Evolutionary conservation across 768 basidiomycete genomes (phyloP).

Genomic region (Ramaria sp.): DNA sequence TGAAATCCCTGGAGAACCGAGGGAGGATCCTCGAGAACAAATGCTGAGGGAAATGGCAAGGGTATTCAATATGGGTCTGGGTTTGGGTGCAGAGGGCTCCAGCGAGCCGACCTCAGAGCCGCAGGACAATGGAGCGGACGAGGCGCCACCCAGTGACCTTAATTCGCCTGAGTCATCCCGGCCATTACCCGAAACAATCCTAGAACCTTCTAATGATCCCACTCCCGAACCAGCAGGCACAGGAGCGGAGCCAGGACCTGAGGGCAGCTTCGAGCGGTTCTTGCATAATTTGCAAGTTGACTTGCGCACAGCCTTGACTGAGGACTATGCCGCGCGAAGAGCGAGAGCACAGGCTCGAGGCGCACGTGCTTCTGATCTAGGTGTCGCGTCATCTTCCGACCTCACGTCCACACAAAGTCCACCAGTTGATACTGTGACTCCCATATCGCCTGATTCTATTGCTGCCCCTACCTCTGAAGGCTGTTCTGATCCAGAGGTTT

Average conservation of each 20-base stretch:
- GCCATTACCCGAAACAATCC: background rate
- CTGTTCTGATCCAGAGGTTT: background rate
- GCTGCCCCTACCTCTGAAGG: background rate
- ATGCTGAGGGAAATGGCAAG: conserved; percentile 78
- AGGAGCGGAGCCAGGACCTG: conserved; percentile 1
- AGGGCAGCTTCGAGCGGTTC: conserved; percentile 59
- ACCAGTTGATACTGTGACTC: background rate
- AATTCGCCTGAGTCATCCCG: background rate
- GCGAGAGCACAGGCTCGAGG: conserved; percentile 3
- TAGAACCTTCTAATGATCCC: background rate
- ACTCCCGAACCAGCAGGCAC: background rate
- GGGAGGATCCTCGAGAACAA: conserved; percentile 47
- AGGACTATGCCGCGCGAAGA: conserved; percentile 17
- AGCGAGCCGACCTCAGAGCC: background rate
- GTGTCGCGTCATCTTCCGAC: background rate
- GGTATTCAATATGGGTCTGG: conserved; percentile 64
- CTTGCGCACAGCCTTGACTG: conserved; percentile 50
- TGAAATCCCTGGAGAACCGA: conserved; percentile 1
- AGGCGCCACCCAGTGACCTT: background rate
- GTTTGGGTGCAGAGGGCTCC: conserved; percentile 14
- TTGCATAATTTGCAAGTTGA: conserved; percentile 69
- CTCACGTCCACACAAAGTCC: background rate
- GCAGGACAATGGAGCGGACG: background rate
- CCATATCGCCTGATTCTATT: background rate
- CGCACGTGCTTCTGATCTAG: background rate